Evolutionary conservation across 352 stramenopile genomes (phyloP).

Genomic region (Phytophthora sp.): DNA sequence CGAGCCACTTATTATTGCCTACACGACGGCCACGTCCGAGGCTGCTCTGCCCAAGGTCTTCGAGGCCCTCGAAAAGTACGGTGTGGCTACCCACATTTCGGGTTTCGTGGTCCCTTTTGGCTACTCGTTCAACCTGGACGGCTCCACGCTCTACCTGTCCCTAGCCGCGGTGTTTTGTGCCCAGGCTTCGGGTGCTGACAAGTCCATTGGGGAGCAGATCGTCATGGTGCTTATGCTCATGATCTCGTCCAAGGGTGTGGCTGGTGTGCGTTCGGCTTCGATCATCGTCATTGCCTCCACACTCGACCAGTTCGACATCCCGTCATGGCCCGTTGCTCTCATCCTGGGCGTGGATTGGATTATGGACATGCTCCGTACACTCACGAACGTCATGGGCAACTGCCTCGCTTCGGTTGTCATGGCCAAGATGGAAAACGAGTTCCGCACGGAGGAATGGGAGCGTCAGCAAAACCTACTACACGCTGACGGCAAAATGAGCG

Average conservation of each 20-base stretch:
- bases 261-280: slow-evolving; percentile 51
- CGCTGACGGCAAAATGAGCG: slow-evolving; percentile 31
- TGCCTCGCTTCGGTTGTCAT: slow-evolving; percentile 62
- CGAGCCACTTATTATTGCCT: slow-evolving; percentile 67
- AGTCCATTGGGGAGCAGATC: slow-evolving; percentile 62
- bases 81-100: slow-evolving; percentile 55
- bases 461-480: slow-evolving; percentile 7
- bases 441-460: slow-evolving; percentile 59
- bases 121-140: slow-evolving; percentile 76
- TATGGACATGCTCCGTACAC: slow-evolving; percentile 63
- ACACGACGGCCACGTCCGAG: slow-evolving; percentile 62
- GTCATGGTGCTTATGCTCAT: slow-evolving; percentile 68
- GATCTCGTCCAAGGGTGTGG: slow-evolving; percentile 64
- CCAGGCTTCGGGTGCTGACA: slow-evolving; percentile 51
- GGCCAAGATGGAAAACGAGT: slow-evolving; percentile 69
- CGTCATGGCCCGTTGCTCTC: slow-evolving; percentile 60
- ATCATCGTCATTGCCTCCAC: slow-evolving; percentile 59
- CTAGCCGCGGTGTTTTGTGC: slow-evolving; percentile 60
- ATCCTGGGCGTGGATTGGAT: slow-evolving; percentile 67
- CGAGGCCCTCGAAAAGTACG: slow-evolving; percentile 57
- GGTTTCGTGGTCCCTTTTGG: slow-evolving; percentile 66
- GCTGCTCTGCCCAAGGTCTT: slow-evolving; percentile 67
- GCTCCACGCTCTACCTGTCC: slow-evolving; percentile 58
- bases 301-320: slow-evolving; percentile 60
- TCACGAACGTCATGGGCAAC: slow-evolving; percentile 66